phyloP scores from a whole-genome alignment of 768 basidiomycete species.

The Strobilomyces dryophilus region DNA sequence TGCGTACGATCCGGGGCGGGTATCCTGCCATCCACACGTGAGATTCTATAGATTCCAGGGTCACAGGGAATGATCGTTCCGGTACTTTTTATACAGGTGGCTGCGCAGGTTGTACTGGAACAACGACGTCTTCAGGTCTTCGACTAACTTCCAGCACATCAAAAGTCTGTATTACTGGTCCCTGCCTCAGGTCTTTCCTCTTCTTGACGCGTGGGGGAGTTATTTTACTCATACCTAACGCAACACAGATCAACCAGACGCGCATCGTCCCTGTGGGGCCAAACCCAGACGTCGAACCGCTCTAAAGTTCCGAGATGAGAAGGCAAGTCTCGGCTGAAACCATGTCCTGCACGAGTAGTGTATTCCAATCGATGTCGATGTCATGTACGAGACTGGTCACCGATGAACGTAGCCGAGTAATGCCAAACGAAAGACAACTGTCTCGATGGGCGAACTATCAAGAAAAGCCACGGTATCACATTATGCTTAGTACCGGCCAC shows the following conservation, averaged over 20 bases:
- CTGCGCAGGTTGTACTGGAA: constrained; percentile 90
- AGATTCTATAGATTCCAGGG: neutral
- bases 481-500: constrained; percentile 16
- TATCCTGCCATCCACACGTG: constrained; percentile 77
- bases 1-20: constrained; percentile 77
- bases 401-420: neutral
- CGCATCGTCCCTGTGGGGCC: constrained; percentile 78
- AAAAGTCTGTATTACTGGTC: constrained; percentile 42
- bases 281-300: constrained; percentile 59
- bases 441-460: neutral
- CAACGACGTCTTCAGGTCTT: constrained; percentile 77
- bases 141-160: constrained; percentile 84
- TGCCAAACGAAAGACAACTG: neutral
- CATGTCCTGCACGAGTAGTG: neutral
- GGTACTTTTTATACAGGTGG: constrained; percentile 46
- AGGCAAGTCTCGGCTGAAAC: neutral
- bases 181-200: constrained; percentile 17
- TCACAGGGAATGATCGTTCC: neutral
- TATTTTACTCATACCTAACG: neutral
- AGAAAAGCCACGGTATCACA: neutral
- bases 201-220: neutral
- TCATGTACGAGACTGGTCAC: neutral
- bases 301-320: constrained; percentile 30
- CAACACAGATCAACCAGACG: constrained; percentile 68
- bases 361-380: neutral